Conservation (phyloP, 2,329 filamentous ascomycete species). For the Emericellopsis cladophorae region DNA sequence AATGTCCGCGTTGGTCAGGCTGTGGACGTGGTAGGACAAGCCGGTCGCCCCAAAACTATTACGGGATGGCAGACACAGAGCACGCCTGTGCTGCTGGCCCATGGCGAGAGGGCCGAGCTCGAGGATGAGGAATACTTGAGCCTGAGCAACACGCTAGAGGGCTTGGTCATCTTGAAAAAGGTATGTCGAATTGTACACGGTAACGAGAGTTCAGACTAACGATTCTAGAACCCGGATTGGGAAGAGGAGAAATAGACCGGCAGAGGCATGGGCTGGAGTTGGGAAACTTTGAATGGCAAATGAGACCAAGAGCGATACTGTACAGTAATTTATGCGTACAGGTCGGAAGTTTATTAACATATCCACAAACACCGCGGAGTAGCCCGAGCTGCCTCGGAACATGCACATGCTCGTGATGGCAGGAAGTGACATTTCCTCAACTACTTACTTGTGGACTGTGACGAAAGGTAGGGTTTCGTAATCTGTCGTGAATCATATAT, state of each 20-base stretch:
- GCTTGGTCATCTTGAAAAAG: conserved; percentile 93
- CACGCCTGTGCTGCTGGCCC: conserved; percentile 89
- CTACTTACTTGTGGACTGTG: too few relatives aligned
- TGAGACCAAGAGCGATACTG: conserved; percentile 6
- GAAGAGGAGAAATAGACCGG: conserved; percentile 21
- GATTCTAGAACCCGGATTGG: conserved; percentile 24
- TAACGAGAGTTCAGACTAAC: conserved; percentile 6
- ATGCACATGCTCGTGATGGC: neutral
- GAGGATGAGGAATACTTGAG: conserved; percentile 97
- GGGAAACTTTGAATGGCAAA: conserved; percentile 2
- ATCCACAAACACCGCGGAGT: conserved; percentile 12
- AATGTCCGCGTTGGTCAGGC: conserved; percentile 97
- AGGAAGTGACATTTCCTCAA: neutral
- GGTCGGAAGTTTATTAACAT: conserved; percentile 8
- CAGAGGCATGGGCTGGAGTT: conserved; percentile 7
- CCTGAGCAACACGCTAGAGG: conserved; percentile 82
- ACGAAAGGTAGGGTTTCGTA: too few relatives aligned
- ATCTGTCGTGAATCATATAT: too few relatives aligned
- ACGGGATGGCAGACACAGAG: conserved; percentile 99
- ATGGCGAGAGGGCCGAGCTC: conserved; percentile 89
- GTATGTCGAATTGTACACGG: conserved; percentile 30
- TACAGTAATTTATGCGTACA: conserved; percentile 17
- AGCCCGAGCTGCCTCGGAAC: neutral
- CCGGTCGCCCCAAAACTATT: conserved; percentile 94
- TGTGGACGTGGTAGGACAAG: conserved; percentile 94